A percentile compares a stretch with the other conserved stretches of the same genome.
Evolutionary conservation across 2,329 filamentous ascomycete genomes (phyloP).

Genomic region (Colletotrichum zoysiae): DNA sequence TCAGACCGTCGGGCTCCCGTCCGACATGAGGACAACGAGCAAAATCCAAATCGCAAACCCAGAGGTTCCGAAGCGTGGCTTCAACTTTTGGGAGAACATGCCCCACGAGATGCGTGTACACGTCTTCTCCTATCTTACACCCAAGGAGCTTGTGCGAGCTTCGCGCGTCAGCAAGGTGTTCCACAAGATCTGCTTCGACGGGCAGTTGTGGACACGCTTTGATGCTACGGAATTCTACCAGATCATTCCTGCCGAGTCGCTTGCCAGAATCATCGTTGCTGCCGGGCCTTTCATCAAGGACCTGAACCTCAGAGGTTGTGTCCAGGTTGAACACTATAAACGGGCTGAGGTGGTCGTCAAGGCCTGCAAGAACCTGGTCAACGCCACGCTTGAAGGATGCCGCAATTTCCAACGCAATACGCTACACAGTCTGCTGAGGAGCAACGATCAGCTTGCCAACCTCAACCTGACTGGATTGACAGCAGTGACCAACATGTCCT

Average conservation of each 20-base stretch:
- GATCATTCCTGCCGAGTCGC: conserved; percentile 84
- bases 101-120: conserved; percentile 86
- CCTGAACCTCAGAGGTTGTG: conserved; percentile 90
- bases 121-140: conserved; percentile 80
- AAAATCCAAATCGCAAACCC: conserved; percentile 37
- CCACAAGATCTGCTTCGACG: conserved; percentile 89
- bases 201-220: conserved; percentile 89
- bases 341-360: conserved; percentile 81
- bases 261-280: conserved; percentile 85
- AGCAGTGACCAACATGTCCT: conserved; percentile 84
- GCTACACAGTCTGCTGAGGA: conserved; percentile 79
- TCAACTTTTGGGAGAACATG: conserved; percentile 83
- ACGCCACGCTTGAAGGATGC: conserved; percentile 90
- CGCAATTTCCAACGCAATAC: conserved; percentile 84
- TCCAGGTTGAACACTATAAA: conserved; percentile 88
- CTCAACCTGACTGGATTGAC: conserved; percentile 88
- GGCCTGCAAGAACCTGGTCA: conserved; percentile 87
- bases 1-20: conserved; percentile 71
- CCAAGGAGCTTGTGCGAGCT: conserved; percentile 83
- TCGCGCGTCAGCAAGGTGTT: conserved; percentile 85
- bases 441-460: conserved; percentile 82
- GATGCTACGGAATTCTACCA: conserved; percentile 90
- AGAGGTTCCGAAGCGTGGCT: conserved; percentile 45
- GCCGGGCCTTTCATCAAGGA: conserved; percentile 93
- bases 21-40: conserved; percentile 59